These are phyloP conservation scores for Eutrema heterophyllum DNA, from an alignment of 345 rosid genomes.

Conservation along the genomic window DNA sequence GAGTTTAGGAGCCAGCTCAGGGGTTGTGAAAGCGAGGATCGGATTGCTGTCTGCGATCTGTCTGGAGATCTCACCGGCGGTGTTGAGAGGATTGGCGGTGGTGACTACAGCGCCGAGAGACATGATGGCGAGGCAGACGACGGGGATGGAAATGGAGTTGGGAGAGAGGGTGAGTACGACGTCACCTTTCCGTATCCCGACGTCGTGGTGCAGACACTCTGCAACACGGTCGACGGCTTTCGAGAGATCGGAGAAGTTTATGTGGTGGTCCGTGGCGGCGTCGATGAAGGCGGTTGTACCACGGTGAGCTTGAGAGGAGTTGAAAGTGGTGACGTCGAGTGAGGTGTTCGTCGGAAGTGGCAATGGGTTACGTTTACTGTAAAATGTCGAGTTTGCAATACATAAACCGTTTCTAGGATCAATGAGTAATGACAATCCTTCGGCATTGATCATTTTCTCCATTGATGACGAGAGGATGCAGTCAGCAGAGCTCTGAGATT, in stretches of 20 bases:
- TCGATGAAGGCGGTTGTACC: constrained; percentile 73
- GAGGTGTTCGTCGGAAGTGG: constrained; percentile 41
- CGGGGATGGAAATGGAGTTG: constrained; percentile 66
- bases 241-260: constrained; percentile 71
- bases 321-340: constrained; percentile 68
- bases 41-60: constrained; percentile 65
- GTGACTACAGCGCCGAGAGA: constrained; percentile 83
- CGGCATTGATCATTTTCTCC: neutral
- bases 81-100: constrained; percentile 84
- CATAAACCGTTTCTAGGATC: constrained; percentile 61
- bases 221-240: constrained; percentile 60
- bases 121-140: constrained; percentile 75
- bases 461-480: neutral
- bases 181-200: constrained; percentile 65
- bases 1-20: constrained; percentile 49
- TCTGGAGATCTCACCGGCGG: constrained; percentile 55
- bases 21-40: constrained; percentile 52
- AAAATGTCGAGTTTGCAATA: constrained; percentile 47
- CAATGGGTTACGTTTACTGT: constrained; percentile 62
- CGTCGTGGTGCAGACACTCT: constrained; percentile 37
- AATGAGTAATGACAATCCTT: neutral
- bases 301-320: constrained; percentile 64
- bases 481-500: neutral
- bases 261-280: constrained; percentile 52
- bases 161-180: constrained; percentile 78